Evolutionary conservation across 805 yeast species (phyloP).

Genomic region (Barnettozyma populi): DNA sequence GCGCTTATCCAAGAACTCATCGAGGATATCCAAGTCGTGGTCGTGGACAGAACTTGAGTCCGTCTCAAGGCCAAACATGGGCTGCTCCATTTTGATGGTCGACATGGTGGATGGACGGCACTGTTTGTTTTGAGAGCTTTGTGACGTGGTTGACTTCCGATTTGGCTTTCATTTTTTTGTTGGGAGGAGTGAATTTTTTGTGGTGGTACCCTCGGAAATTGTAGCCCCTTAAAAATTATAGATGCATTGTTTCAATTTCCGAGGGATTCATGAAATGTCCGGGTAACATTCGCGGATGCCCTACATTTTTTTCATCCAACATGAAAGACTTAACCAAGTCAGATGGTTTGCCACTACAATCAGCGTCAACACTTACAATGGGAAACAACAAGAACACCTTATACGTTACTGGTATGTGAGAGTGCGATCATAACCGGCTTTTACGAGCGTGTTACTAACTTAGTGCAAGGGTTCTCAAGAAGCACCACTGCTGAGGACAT

Average conservation of each 20-base stretch:
- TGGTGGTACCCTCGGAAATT: background rate
- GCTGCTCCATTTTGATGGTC: slow-evolving; percentile 12
- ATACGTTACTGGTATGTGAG: slow-evolving; percentile 42
- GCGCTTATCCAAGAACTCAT: slow-evolving; percentile 34
- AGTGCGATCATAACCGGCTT: background rate
- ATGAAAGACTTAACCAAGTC: background rate
- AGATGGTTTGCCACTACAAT: background rate
- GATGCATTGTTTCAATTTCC: background rate
- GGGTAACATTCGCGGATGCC: background rate
- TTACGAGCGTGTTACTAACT: background rate
- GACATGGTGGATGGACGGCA: slow-evolving; percentile 8
- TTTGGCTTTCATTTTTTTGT: background rate
- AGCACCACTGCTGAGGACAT: slow-evolving; percentile 51
- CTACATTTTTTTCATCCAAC: background rate
- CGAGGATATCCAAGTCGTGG: slow-evolving; percentile 41
- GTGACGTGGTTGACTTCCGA: background rate
- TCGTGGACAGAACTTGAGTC: slow-evolving; percentile 10
- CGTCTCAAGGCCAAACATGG: slow-evolving; percentile 7
- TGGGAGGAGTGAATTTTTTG: background rate
- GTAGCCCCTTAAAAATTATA: background rate
- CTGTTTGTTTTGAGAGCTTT: background rate
- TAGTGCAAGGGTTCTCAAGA: slow-evolving; percentile 37
- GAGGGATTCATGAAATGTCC: background rate
- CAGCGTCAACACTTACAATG: slow-evolving; percentile 9
- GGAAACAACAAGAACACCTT: slow-evolving; percentile 33